These are phyloP conservation scores for Xerocomus potaroensis DNA, from an alignment of 768 basidiomycete genomes.

Conservation along the genomic window DNA sequence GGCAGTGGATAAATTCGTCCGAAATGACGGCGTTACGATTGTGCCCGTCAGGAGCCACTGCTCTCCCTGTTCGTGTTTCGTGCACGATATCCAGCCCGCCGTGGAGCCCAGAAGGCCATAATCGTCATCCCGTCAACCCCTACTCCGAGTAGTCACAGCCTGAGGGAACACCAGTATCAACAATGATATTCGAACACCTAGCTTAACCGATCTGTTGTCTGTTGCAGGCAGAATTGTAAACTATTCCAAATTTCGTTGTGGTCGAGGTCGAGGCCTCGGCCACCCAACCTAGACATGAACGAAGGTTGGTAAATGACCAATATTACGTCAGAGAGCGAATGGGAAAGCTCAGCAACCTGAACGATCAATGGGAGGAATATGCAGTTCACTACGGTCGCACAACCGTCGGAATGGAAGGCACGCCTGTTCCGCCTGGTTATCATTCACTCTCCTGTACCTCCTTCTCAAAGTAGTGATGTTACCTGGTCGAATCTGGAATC, in stretches of 20 bases:
- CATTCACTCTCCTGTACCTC: constrained; percentile 15
- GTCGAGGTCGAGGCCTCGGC: constrained; percentile 14
- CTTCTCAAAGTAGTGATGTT: constrained; percentile 15
- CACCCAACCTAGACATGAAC: constrained; percentile 13
- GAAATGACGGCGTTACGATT: constrained; percentile 5
- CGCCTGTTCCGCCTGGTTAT: constrained; percentile 28
- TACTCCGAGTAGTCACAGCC: too few relatives aligned
- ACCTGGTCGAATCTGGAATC: constrained; percentile 21
- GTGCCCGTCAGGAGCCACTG: constrained; percentile 5
- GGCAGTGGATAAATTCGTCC: constrained; percentile 10
- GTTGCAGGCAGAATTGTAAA: background rate
- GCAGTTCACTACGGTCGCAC: constrained; percentile 22
- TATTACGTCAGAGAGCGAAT: constrained; percentile 22
- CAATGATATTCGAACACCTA: background rate
- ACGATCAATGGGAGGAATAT: constrained; percentile 18
- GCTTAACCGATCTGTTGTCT: background rate
- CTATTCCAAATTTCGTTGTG: constrained; percentile 5
- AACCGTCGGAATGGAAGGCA: constrained; percentile 28
- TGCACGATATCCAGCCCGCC: constrained; percentile 19
- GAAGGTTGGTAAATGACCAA: constrained; percentile 18
- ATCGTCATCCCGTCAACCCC: constrained; percentile 7
- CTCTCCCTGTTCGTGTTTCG: constrained; percentile 16
- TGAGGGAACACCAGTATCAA: too few relatives aligned
- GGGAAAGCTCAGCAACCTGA: constrained; percentile 8
- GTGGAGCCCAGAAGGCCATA: constrained; percentile 12